Conservation (phyloP, 768 basidiomycete species). For the Lactarius sanguifluus region DNA sequence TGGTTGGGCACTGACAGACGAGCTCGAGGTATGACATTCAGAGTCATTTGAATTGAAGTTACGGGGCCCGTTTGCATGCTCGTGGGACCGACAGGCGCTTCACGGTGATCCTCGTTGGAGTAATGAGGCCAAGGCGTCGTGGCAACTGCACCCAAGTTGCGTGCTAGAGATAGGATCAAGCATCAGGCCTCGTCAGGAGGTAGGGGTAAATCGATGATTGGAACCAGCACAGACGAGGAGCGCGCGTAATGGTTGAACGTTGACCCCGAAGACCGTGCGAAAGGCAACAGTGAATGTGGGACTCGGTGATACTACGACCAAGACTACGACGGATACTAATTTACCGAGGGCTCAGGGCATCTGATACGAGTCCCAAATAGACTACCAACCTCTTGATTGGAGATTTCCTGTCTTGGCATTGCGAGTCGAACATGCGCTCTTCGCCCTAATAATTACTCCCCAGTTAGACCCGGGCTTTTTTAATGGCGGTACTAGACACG, state of each 20-base stretch:
- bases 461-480: not conserved
- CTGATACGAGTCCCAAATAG: not conserved
- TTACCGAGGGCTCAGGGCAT: constrained; percentile 1
- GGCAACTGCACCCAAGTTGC: not conserved
- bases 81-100: not conserved
- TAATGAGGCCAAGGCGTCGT: not conserved
- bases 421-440: not conserved
- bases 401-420: not conserved
- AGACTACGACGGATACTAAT: not conserved
- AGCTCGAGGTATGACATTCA: not conserved
- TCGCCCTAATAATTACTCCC: not conserved
- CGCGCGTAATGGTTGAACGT: not conserved
- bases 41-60: not conserved
- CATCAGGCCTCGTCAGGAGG: not conserved
- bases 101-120: not conserved
- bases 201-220: not conserved
- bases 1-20: not conserved
- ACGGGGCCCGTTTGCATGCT: not conserved
- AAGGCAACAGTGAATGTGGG: not conserved
- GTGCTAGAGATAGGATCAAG: not conserved
- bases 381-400: not conserved
- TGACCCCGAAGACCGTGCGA: not conserved
- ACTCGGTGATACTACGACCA: not conserved
- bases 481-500: not conserved
- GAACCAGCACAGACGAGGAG: not conserved